phyloP scores from a whole-genome alignment of 148 eudicot species.

The Dysphania ambrosioides region DNA sequence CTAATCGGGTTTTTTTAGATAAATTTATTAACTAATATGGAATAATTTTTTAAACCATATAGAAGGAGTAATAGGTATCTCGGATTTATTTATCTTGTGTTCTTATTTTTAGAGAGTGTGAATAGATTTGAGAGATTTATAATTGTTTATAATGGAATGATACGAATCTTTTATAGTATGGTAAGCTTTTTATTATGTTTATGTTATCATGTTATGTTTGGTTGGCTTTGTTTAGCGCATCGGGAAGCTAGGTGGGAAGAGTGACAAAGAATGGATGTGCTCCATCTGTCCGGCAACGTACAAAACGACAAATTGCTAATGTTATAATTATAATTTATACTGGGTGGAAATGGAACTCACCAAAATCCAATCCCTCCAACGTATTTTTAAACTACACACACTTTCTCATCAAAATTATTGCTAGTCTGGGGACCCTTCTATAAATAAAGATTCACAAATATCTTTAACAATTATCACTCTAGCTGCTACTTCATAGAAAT shows the following conservation, averaged over 20 bases:
- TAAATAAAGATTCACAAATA: neutral
- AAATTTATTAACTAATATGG: too few relatives aligned
- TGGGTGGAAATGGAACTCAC: conserved; percentile 7
- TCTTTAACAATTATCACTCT: neutral
- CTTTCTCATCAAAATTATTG: conserved; percentile 25
- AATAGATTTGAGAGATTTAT: too few relatives aligned
- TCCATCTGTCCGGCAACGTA: conserved; percentile 29
- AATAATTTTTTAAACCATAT: too few relatives aligned
- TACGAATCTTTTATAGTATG: neutral
- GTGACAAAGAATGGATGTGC: conserved; percentile 19
- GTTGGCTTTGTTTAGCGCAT: neutral
- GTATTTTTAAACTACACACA: neutral
- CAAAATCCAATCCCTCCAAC: conserved; percentile 8
- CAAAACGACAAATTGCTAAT: conserved; percentile 26
- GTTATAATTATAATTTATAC: conserved; percentile 21
- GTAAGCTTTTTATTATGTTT: too few relatives aligned
- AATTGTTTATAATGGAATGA: neutral
- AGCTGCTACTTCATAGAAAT: too few relatives aligned
- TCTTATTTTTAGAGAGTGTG: too few relatives aligned
- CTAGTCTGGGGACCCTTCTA: conserved; percentile 20
- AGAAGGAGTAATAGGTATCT: too few relatives aligned
- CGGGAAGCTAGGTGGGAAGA: conserved; percentile 2
- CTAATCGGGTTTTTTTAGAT: too few relatives aligned
- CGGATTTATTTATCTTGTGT: too few relatives aligned
- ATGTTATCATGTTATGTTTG: neutral